A percentile compares a stretch with the other conserved stretches of the same genome.
phyloP scores from a whole-genome alignment of 768 basidiomycete genomes.

The Pleurotus giganteus region DNA sequence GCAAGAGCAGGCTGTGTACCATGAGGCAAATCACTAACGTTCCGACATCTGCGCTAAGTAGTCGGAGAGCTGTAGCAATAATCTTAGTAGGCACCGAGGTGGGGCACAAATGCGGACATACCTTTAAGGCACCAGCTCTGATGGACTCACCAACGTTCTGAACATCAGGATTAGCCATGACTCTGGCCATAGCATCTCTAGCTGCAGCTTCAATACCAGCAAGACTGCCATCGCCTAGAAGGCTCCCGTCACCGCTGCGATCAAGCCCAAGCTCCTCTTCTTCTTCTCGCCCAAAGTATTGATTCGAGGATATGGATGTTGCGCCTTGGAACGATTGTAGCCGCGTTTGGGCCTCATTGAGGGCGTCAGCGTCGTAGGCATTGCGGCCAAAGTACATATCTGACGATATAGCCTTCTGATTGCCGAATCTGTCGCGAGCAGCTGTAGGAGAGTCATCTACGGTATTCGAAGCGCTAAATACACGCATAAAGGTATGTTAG shows the following conservation, averaged over 20 bases:
- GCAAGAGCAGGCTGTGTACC: neutral
- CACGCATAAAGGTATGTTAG: neutral
- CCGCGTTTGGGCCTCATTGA: constrained; percentile 77
- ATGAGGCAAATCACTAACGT: constrained; percentile 20
- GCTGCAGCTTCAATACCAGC: constrained; percentile 63
- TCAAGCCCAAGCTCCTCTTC: constrained; percentile 55
- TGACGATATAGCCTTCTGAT: constrained; percentile 94
- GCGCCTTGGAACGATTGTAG: constrained; percentile 88
- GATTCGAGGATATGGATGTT: constrained; percentile 89
- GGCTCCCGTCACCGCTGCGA: constrained; percentile 30
- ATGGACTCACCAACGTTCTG: constrained; percentile 82
- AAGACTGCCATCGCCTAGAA: constrained; percentile 54
- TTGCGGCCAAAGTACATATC: constrained; percentile 97
- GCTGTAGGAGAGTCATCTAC: constrained; percentile 67
- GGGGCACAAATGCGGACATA: constrained; percentile 28
- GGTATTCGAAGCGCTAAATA: neutral
- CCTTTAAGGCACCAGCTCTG: constrained; percentile 79
- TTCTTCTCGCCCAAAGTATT: constrained; percentile 94
- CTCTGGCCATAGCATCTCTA: constrained; percentile 68
- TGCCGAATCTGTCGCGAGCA: constrained; percentile 89
- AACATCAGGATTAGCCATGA: constrained; percentile 84
- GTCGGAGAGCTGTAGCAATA: constrained; percentile 47
- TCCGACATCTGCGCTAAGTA: constrained; percentile 71
- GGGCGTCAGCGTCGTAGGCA: constrained; percentile 71
- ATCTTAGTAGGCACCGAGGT: constrained; percentile 2